phyloP scores from a whole-genome alignment of 768 basidiomycete genomes.

The Trametes meyenii region DNA sequence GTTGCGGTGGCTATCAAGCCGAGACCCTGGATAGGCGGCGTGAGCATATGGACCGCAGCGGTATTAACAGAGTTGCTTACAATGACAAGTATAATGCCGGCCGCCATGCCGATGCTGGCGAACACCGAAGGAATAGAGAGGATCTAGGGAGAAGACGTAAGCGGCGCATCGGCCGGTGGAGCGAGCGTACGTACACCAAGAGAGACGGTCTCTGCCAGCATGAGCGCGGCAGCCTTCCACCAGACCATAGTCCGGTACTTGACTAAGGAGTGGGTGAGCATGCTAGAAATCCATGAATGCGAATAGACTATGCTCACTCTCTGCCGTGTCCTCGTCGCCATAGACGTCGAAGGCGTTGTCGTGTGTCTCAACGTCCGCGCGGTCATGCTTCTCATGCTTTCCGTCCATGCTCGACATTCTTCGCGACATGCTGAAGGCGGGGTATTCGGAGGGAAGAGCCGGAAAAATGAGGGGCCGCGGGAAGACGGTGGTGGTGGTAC shows the following conservation, averaged over 20 bases:
- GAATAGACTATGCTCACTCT: constrained; percentile 26
- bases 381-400: neutral
- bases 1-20: constrained; percentile 31
- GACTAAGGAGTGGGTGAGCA: constrained; percentile 20
- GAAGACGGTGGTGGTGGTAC: neutral
- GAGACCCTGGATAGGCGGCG: constrained; percentile 22
- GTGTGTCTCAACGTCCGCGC: neutral
- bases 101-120: constrained; percentile 32
- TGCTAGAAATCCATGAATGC: too few relatives aligned
- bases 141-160: constrained; percentile 22
- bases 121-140: constrained; percentile 35
- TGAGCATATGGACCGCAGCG: neutral
- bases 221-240: constrained; percentile 38
- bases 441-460: neutral
- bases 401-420: constrained; percentile 4
- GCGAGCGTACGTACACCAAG: constrained; percentile 29
- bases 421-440: neutral
- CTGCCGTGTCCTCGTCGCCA: constrained; percentile 29
- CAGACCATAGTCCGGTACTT: constrained; percentile 36
- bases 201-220: constrained; percentile 37
- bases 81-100: constrained; percentile 32
- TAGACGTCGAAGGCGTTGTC: constrained; percentile 29
- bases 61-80: constrained; percentile 9
- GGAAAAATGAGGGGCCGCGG: neutral
- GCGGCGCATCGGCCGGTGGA: neutral